Conservation (phyloP, 2,329 filamentous ascomycete genomes). For the Pleurostoma richardsiae region DNA sequence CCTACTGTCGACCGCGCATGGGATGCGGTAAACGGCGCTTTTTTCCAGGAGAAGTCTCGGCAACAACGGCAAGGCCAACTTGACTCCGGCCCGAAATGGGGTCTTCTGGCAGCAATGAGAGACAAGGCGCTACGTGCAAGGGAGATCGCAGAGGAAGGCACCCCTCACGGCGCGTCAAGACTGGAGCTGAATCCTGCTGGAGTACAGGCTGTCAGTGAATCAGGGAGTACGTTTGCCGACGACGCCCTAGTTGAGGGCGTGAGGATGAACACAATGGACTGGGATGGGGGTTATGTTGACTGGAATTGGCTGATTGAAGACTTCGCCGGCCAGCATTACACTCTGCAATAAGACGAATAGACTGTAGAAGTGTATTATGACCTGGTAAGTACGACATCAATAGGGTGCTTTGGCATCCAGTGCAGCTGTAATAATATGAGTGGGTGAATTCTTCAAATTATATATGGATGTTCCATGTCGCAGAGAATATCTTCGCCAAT, state of each 20-base stretch:
- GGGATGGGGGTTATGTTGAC: conserved; percentile 13
- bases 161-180: no score
- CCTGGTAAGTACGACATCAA: no score
- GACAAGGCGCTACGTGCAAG: conserved; percentile 19
- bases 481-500: no score
- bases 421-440: no score
- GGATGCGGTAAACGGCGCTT: conserved; percentile 15
- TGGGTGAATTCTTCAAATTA: no score
- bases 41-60: conserved; percentile 8
- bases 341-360: no score
- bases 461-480: no score
- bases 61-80: conserved; percentile 5
- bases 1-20: conserved; percentile 25
- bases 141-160: conserved; percentile 4
- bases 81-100: conserved; percentile 21
- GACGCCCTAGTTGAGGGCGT: not conserved
- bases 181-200: not conserved
- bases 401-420: no score
- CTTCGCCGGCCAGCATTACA: conserved; percentile 9
- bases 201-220: conserved; percentile 1
- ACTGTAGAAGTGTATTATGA: no score
- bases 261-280: conserved; percentile 1
- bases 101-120: conserved; percentile 21
- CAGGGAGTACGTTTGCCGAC: not conserved
- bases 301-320: conserved; percentile 22